These are phyloP conservation scores for Tritrichomonas musculus DNA, from an alignment of 208 protist species.

Conservation along the genomic window DNA sequence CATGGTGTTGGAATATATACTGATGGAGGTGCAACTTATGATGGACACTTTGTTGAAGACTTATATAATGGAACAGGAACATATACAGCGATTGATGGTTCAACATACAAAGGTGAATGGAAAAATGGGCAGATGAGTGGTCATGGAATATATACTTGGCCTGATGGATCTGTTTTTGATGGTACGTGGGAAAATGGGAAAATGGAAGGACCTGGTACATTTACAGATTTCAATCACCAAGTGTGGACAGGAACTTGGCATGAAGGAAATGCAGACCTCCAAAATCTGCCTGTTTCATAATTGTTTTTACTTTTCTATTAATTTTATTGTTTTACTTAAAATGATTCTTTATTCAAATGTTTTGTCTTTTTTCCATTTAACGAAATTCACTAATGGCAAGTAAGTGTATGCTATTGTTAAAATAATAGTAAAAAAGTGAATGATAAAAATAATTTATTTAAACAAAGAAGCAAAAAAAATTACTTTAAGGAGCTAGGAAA, in stretches of 20 bases:
- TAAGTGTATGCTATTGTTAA: no score
- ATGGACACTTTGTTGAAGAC: constrained; percentile 28
- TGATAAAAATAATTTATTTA: no score
- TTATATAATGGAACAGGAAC: not conserved
- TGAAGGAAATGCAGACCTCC: not conserved
- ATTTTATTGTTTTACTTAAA: not conserved
- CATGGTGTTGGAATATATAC: constrained; percentile 32
- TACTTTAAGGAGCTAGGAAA: no score
- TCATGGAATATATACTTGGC: constrained; percentile 18
- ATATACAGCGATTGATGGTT: not conserved
- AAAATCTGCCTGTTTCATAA: constrained; percentile 5
- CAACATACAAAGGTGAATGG: constrained; percentile 25
- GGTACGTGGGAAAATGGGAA: constrained; percentile 28
- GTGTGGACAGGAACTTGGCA: not conserved
- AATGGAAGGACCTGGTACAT: constrained; percentile 14
- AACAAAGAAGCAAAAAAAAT: no score
- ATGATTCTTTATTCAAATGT: no score
- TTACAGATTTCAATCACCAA: not conserved
- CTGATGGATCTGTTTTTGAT: not conserved
- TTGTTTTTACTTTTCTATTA: not conserved
- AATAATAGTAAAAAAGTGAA: no score
- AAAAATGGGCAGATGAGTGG: not conserved
- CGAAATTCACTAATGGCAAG: no score
- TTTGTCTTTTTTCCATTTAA: no score
- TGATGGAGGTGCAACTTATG: constrained; percentile 26